Base-by-base conservation (phyloP, 805 yeast genomes). In the Metschnikowia baotianmanensis region DNA sequence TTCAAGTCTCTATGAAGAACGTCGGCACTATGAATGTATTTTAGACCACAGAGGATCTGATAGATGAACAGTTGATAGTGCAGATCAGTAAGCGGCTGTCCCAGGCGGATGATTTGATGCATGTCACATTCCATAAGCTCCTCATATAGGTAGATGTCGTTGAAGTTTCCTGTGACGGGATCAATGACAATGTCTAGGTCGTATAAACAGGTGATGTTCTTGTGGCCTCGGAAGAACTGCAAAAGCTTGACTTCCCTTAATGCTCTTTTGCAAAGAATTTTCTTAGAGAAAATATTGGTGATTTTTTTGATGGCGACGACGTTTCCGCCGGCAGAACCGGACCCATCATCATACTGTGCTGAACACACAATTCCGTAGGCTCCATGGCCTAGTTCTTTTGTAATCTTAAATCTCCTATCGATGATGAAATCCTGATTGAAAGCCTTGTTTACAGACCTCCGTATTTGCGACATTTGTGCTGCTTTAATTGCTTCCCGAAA, bases 101-200 rank as follows among this genome's bases (percentile, higher is more conserved):
- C 91, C 9, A 96, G 86, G 52, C 95, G 77, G 48, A 93, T 91
- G 56, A 93, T 93, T 63, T 91, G 98, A 64, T 91, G 96, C 88
- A 93, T 83, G 63, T 93, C 99, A 65, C 98, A 91, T 62, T 91
- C 98, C 98, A 93, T 93, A 54, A 91, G 71, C 64, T 91, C 99
- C 63, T 93, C 99, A 57, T 93, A 93, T 6, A 93, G 71, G 52
- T 93, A 93, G 10, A 93, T 75, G 56, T 95, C 99, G 63, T 90
- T 89, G 70, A 91, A 91, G 38, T 78, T 77, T 3, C 82, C 82
- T 13, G 72, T 66, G 43, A 59, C 39, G 2, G 75, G 67, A 50
- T 80, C 76, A 18, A 90, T 87, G 27, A 90, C 88, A 37, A 93
- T 86, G 65, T 93, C 99, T 63, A 91, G 74, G 62, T 93, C 99